phyloP scores from a whole-genome alignment of 1,284 basidiomycete genomes.

The Schizophyllum commune region DNA sequence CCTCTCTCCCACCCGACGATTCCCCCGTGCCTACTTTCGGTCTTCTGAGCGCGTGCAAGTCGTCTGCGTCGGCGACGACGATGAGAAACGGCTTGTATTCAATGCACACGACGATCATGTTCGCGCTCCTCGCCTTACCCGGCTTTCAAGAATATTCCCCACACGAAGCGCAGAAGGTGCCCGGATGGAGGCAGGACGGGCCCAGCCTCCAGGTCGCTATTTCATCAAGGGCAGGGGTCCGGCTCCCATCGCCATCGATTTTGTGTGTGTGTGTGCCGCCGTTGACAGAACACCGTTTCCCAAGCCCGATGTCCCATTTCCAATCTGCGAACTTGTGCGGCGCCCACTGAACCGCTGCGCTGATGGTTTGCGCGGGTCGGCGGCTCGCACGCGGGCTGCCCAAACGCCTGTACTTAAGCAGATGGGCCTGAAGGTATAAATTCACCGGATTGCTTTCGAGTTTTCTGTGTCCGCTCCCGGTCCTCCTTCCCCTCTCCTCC shows the following conservation, averaged over 20 bases:
- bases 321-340: not conserved
- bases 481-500: not conserved
- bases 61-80: not conserved
- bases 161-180: not conserved
- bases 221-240: not conserved
- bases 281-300: not conserved
- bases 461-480: not conserved
- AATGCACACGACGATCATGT: too few species aligned
- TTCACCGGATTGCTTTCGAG: not conserved
- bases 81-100: not conserved
- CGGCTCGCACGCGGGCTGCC: not conserved
- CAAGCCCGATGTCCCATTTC: not conserved
- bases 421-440: not conserved
- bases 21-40: not conserved
- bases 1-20: not conserved
- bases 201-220: not conserved
- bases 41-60: not conserved
- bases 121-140: too few species aligned
- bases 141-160: not conserved
- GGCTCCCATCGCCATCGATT: not conserved
- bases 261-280: not conserved
- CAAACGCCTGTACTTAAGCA: not conserved
- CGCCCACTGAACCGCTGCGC: not conserved
- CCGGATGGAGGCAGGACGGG: not conserved
- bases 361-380: not conserved